Conservation (phyloP, 768 basidiomycete genomes). For the Trametes meyenii region DNA sequence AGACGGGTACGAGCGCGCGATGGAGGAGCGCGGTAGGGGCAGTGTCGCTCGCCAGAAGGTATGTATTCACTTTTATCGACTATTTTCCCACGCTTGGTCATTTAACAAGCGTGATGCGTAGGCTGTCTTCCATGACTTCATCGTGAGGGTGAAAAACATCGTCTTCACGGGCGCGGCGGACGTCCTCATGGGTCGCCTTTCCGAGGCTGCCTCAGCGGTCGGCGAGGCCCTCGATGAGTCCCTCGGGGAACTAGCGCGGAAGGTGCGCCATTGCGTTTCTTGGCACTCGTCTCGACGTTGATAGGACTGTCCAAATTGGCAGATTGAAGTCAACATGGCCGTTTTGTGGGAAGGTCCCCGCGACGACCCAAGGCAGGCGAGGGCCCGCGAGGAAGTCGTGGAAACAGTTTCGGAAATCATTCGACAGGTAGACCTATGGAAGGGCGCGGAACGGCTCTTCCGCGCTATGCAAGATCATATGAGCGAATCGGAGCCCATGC, state of each 20-base stretch:
- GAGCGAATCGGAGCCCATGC: background rate
- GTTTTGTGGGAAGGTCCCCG: conserved; percentile 60
- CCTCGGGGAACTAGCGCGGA: conserved; percentile 54
- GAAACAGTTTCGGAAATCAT: conserved; percentile 42
- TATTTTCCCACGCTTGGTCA: background rate
- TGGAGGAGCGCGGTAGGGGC: conserved; percentile 56
- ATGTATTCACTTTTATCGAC: background rate
- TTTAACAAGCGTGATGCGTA: conserved; percentile 24
- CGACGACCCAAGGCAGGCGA: conserved; percentile 51
- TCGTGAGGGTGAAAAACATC: conserved; percentile 47
- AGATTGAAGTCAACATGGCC: conserved; percentile 58
- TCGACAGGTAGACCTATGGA: conserved; percentile 49
- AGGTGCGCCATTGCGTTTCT: conserved; percentile 40
- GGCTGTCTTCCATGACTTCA: conserved; percentile 51
- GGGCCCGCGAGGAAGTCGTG: conserved; percentile 43
- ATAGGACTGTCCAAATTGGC: background rate
- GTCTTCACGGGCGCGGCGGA: conserved; percentile 59
- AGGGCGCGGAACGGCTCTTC: conserved; percentile 34
- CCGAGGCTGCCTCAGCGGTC: conserved; percentile 50
- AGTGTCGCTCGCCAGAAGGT: conserved; percentile 66
- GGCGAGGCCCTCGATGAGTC: conserved; percentile 50
- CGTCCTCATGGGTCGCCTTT: conserved; percentile 49
- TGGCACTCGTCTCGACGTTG: conserved; percentile 16
- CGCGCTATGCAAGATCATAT: conserved; percentile 1
- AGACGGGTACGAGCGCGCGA: conserved; percentile 55